Conservation (phyloP, 2,329 filamentous ascomycete genomes). For the Aspergillus novoparasiticus region DNA sequence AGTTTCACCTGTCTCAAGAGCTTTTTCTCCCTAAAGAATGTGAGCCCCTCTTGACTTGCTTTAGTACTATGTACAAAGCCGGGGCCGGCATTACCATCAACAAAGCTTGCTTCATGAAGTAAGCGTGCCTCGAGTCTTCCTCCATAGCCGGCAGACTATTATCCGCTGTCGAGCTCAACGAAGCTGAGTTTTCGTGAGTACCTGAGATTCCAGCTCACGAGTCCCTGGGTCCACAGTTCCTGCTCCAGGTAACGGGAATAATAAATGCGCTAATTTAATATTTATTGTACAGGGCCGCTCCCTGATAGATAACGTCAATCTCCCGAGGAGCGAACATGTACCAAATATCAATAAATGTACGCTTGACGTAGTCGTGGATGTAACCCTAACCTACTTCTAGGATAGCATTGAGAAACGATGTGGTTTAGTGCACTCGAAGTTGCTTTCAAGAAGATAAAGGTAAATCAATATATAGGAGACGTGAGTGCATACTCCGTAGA, state of each 20-base stretch:
- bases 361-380: neutral
- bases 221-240: neutral
- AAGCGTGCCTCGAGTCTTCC: constrained; percentile 47
- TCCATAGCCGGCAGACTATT: neutral
- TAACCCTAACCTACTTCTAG: neutral
- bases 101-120: constrained; percentile 83
- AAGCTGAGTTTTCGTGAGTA: neutral
- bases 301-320: neutral
- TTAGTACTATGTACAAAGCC: neutral
- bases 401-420: neutral
- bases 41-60: constrained; percentile 2
- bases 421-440: neutral
- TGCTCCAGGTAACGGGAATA: neutral
- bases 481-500: neutral
- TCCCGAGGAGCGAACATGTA: neutral
- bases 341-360: neutral
- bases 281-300: neutral
- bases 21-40: constrained; percentile 71
- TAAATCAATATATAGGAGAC: neutral
- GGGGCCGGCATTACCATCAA: constrained; percentile 66
- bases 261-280: neutral
- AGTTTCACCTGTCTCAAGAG: constrained; percentile 84
- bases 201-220: neutral
- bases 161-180: neutral
- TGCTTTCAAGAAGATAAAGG: neutral